Base-by-base conservation (phyloP, 1,284 basidiomycete genomes). In the Papiliotrema terrestris region DNA sequence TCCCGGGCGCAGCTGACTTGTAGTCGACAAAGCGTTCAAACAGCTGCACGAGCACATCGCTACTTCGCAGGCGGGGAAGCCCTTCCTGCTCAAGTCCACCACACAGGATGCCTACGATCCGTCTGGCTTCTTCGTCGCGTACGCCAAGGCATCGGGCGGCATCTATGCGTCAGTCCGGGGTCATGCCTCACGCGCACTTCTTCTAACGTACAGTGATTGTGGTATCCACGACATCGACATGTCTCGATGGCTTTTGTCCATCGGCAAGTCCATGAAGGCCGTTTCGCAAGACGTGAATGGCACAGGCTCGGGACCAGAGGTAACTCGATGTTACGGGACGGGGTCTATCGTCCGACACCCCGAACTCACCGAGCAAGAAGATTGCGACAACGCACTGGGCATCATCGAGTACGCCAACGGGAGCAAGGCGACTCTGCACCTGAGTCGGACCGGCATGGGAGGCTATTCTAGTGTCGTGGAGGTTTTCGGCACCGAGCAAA, bases 181-280 rank as follows among this genome's bases (percentile, higher is more conserved):
- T 3, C 44, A 45, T 17, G 44, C 5, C 15, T 11, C 15, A 45
- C 19, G n/a, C 15, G 6, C 15, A 20, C 19, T 11, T 17, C 9
- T 45, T 23, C 23, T 26, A 11, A 45, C 44, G 3, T 32, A 41
- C 23, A 49, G 60, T 11, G 63, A 66, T 46, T 60, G 57, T 41
- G 62, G 60, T 0, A 60, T 66, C 19, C 62, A 66, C 52, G 65
- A 66, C 42, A 59, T 60, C 20, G 62, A 62, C 43, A 41, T 52
- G 22, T 45, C 58, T 17, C 51, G 60, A n/a, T 58, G 56, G 60
- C 35, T 60, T 9, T 52, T 50, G 25, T 19, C 19, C 32, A 37
- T 45, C 8, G 39, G 41, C 4, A 36, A 29, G 8, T 5, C 39
- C 5, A 8, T 15, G 6, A 20, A 41, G 39, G 15, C 8, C 15